These are phyloP conservation scores for Dipodascus geniculatus DNA, from an alignment of 805 yeast genomes.

Conservation along the genomic window DNA sequence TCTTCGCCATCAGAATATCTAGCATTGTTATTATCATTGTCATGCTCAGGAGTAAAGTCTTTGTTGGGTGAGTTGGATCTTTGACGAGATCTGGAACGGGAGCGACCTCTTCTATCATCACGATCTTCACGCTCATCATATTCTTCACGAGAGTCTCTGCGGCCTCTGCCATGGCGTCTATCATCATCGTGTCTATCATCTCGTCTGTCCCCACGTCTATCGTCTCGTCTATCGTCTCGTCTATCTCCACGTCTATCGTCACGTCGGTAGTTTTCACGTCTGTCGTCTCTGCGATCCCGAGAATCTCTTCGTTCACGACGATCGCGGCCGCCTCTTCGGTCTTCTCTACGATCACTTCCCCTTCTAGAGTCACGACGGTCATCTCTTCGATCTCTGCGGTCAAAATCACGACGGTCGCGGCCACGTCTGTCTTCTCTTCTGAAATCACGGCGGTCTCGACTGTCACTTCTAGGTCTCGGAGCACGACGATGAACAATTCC, in stretches of 20 bases:
- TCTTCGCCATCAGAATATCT: background rate
- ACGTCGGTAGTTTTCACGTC: slow-evolving; percentile 4
- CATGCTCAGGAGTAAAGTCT: background rate
- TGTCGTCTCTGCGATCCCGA: slow-evolving; percentile 17
- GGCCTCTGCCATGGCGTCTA: slow-evolving; percentile 7
- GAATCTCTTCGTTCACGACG: slow-evolving; percentile 36
- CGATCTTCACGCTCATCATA: background rate
- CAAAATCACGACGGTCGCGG: background rate
- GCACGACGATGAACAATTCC: slow-evolving; percentile 1
- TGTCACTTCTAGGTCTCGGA: background rate
- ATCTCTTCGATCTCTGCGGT: slow-evolving; percentile 11
- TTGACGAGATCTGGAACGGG: slow-evolving; percentile 1
- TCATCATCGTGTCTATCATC: slow-evolving; percentile 9
- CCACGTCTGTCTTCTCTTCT: background rate
- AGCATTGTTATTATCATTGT: background rate
- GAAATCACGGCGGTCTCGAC: background rate
- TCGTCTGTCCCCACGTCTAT: slow-evolving; percentile 9
- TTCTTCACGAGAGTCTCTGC: background rate
- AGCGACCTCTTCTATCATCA: slow-evolving; percentile 1
- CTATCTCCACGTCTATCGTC: slow-evolving; percentile 3
- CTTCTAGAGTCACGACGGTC: slow-evolving; percentile 15
- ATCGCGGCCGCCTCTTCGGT: slow-evolving; percentile 12
- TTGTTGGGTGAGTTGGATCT: background rate
- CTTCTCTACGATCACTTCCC: slow-evolving; percentile 15
- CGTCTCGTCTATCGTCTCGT: slow-evolving; percentile 5